Base-by-base conservation (phyloP, 768 basidiomycete species). In the Hericium erinaceus region DNA sequence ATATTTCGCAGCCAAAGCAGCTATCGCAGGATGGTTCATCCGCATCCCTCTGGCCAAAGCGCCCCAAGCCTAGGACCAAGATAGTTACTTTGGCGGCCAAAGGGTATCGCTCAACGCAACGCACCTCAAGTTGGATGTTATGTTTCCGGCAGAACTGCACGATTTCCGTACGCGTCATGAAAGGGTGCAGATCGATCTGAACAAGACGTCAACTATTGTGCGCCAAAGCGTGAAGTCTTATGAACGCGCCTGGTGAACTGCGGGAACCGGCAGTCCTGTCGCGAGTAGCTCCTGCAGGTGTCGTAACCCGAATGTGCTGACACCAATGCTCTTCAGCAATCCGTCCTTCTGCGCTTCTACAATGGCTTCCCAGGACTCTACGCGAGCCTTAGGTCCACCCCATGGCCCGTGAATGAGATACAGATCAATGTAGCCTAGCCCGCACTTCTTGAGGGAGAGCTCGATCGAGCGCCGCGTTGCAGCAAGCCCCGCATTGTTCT, bases 371-470 rank as follows among this genome's bases (percentile, higher is more conserved):
- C 87, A 89, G 61, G 81, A 80, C 26, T 85, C 81, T 37, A 73
- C 73, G 18, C 87, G 74, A 26, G 77, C 76, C 50, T 77, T 59
- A 0, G 77, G 72, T 6, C 85, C 85, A 18, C 85, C 84, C 49
- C 83, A 73, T 6, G 87, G 85, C 15, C 80, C 80, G 62, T 89
- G 86, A 37, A 89, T 76, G 56, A 88, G 77, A 70, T 87, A 90
- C 9, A 89, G 70, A 64, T 89, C 86, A 59, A 88, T 81, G 64
- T 82, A 80, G 20, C 74, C 82, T n/a, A 87, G 71, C 0, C 79
- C 77, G 66, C 76, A 82, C 54, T 67, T 70, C 24, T 78, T 66
- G 18, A 88, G 66, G 2, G 83, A 85, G 48, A 71, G 73, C 60
- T 78, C 65, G 59, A 88, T 81, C 39, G 77, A 70, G 55, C 77